phyloP scores from a whole-genome alignment of 495 filamentous ascomycete species.

The Lepidopterella palustris region DNA sequence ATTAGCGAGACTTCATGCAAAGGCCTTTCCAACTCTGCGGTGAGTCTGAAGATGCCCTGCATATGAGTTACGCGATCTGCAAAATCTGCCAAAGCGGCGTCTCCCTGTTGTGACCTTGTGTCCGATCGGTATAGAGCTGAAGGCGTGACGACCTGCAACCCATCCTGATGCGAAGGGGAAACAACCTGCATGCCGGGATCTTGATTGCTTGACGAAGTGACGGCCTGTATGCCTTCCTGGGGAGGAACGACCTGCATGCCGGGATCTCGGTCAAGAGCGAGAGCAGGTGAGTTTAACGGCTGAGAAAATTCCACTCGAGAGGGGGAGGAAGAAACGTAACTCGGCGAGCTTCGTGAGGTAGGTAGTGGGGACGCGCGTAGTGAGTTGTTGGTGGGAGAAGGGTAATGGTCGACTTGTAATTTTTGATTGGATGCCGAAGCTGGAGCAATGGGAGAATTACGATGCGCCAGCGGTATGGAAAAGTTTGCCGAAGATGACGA shows the following conservation, averaged over 20 bases:
- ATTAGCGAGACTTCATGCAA: constrained; percentile 50
- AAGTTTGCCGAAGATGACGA: background rate
- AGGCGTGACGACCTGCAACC: background rate
- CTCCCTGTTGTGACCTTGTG: constrained; percentile 41
- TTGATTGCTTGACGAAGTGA: background rate
- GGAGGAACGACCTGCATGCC: background rate
- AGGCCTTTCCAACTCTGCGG: constrained; percentile 63
- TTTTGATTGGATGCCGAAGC: background rate
- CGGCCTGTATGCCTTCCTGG: background rate
- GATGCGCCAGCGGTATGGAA: too few relatives aligned
- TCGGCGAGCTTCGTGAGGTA: background rate
- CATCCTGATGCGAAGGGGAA: background rate
- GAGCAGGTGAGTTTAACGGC: background rate
- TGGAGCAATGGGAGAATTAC: background rate
- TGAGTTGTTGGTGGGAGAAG: background rate
- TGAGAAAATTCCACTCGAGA: background rate
- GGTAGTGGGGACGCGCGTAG: background rate
- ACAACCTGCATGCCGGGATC: constrained; percentile 7
- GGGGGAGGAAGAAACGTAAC: background rate
- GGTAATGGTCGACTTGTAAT: background rate
- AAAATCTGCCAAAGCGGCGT: constrained; percentile 64
- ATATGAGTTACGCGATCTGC: constrained; percentile 58
- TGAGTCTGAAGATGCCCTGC: constrained; percentile 59
- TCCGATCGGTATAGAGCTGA: constrained; percentile 15
- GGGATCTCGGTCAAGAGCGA: background rate